Conservation (phyloP, 2,329 filamentous ascomycete species). For the Fusarium sororula region DNA sequence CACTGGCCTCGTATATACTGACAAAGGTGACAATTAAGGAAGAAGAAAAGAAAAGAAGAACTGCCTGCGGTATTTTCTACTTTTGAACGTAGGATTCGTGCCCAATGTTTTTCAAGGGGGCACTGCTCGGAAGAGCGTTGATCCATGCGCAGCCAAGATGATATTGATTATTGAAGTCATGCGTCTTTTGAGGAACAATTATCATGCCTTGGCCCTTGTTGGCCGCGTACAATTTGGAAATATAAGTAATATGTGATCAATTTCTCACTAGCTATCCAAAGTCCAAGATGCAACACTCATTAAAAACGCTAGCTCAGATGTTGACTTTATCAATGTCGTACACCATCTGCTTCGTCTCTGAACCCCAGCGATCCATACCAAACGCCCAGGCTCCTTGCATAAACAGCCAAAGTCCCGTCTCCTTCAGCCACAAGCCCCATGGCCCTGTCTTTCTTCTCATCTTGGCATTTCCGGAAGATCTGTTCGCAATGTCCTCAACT, state of each 20-base stretch:
- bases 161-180: neutral
- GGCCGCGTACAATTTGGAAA: no score
- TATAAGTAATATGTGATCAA: no score
- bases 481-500: neutral
- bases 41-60: neutral
- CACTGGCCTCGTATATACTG: fast-evolving
- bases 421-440: neutral
- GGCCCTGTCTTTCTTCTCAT: neutral
- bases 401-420: neutral
- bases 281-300: neutral
- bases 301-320: neutral
- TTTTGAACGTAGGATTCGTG: neutral
- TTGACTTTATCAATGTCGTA: neutral
- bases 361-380: neutral
- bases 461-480: neutral
- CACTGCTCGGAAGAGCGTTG: slow-evolving; percentile 1
- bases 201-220: neutral
- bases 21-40: neutral
- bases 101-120: neutral
- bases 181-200: neutral
- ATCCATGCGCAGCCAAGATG: neutral
- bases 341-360: neutral
- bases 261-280: fast-evolving
- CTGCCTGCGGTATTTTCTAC: neutral
- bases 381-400: neutral